These are phyloP conservation scores for Centrapalus pauciflorus DNA, from an alignment of 129 eudicot genomes.

Conservation along the genomic window DNA sequence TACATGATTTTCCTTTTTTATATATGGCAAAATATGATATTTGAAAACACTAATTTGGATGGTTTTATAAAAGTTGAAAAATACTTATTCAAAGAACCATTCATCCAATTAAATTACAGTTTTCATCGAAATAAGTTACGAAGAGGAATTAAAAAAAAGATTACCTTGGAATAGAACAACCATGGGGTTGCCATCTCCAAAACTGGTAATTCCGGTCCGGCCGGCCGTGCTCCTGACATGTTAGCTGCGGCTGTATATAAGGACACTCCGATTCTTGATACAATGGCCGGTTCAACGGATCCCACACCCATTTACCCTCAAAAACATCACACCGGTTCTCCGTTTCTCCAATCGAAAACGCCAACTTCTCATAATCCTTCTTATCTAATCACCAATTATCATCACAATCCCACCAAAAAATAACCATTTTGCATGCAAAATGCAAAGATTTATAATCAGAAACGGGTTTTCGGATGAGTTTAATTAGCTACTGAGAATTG, in stretches of 20 bases:
- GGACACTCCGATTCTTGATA: constrained; percentile 91
- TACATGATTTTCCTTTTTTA: too few species aligned
- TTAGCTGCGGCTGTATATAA: constrained; percentile 78
- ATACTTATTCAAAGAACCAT: too few species aligned
- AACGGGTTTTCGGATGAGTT: background rate
- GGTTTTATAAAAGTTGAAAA: too few species aligned
- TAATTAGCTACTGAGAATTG: too few species aligned
- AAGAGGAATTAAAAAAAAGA: background rate
- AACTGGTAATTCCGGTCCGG: constrained; percentile 68
- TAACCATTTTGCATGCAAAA: background rate
- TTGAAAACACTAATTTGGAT: too few species aligned
- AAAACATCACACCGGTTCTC: constrained; percentile 56
- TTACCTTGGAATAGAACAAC: constrained; percentile 80
- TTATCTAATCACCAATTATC: constrained; percentile 30
- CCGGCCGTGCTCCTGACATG: constrained; percentile 88
- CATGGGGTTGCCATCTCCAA: constrained; percentile 93
- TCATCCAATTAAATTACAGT: too few species aligned
- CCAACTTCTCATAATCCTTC: constrained; percentile 44
- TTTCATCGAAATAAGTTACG: background rate
- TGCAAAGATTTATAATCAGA: background rate
- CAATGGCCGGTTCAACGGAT: constrained; percentile 55
- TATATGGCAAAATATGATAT: too few species aligned
- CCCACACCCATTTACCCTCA: constrained; percentile 82
- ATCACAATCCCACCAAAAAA: background rate
- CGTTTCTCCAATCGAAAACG: constrained; percentile 43